These are phyloP conservation scores for Ceratobasidium sp. DNA, from an alignment of 1,284 basidiomycete genomes.

Conservation along the genomic window DNA sequence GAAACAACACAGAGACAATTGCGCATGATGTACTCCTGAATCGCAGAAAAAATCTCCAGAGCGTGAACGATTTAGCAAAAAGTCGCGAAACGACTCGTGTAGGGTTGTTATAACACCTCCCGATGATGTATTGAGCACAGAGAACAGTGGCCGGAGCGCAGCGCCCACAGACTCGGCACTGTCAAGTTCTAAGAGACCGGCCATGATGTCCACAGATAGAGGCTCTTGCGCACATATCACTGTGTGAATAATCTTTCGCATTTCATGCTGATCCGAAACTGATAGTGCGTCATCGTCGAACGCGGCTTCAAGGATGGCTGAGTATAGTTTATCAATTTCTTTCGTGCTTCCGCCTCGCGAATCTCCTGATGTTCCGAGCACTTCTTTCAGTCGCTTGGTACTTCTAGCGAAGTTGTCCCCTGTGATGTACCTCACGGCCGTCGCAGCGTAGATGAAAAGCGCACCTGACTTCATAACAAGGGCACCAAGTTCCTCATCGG, in stretches of 20 bases:
- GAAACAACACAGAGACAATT: no score
- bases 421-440: neutral
- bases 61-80: neutral
- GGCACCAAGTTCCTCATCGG: neutral
- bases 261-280: neutral
- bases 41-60: neutral
- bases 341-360: neutral
- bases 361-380: neutral
- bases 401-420: neutral
- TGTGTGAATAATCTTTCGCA: neutral
- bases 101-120: neutral
- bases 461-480: neutral
- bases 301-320: neutral
- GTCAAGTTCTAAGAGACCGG: neutral
- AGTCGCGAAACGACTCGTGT: neutral
- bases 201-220: neutral
- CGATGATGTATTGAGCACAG: slow-evolving; percentile 5
- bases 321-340: neutral
- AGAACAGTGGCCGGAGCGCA: neutral
- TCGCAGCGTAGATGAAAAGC: slow-evolving; percentile 6
- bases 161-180: neutral
- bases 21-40: no score
- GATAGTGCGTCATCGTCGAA: neutral
- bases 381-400: neutral
- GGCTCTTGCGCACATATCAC: slow-evolving; percentile 22